Evolutionary conservation across 192 early-diverging fungal genomes (phyloP).

Genomic region (Umbelopsis sp.): DNA sequence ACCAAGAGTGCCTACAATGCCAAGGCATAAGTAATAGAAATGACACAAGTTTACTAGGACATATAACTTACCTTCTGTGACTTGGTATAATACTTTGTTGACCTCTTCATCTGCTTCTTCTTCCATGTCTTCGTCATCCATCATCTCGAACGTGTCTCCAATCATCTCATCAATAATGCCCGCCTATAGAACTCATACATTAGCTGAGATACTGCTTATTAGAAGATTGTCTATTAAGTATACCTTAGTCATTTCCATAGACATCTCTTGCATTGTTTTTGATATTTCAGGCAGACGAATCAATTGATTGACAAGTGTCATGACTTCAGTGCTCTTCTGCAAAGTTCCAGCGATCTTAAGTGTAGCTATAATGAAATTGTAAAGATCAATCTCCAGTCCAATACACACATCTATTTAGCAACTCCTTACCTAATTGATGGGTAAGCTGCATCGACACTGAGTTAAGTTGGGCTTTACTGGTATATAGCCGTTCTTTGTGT

Average conservation of each 20-base stretch:
- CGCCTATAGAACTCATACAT: conserved; percentile 56
- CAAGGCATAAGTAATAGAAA: background rate
- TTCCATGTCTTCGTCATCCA: conserved; percentile 90
- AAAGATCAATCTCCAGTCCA: background rate
- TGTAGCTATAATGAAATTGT: conserved; percentile 55
- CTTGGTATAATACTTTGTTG: conserved; percentile 84
- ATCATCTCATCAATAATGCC: conserved; percentile 98
- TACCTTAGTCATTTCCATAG: conserved; percentile 96
- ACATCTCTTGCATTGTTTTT: conserved; percentile 87
- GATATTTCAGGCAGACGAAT: conserved; percentile 87
- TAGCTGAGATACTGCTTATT: background rate
- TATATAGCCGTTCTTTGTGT: conserved; percentile 81
- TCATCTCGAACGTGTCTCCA: conserved; percentile 81
- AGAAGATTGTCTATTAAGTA: background rate
- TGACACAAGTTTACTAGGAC: background rate
- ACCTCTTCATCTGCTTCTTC: conserved; percentile 95
- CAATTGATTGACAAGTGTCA: conserved; percentile 89
- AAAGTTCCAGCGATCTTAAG: conserved; percentile 87
- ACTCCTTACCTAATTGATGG: conserved; percentile 75
- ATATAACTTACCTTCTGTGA: conserved; percentile 76
- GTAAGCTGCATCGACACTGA: conserved; percentile 89
- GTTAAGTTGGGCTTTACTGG: conserved; percentile 91
- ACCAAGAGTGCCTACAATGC: conserved; percentile 51
- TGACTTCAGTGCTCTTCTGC: conserved; percentile 86
- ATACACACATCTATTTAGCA: background rate